phyloP scores from a whole-genome alignment of 1,284 basidiomycete species.

The Ganoderma meredithae region DNA sequence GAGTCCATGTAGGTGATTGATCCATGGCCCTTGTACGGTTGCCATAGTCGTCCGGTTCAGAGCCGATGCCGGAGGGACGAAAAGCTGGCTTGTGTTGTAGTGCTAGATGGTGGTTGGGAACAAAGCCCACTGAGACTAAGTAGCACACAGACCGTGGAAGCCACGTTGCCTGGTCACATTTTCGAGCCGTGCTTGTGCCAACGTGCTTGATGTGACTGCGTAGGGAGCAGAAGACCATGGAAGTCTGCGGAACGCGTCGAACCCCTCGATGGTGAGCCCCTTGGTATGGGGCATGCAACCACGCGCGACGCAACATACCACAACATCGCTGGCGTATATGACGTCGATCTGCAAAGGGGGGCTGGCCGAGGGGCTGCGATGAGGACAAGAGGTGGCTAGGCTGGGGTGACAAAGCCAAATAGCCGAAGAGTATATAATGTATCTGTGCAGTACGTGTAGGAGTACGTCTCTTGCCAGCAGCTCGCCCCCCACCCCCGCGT shows the following conservation, averaged over 20 bases:
- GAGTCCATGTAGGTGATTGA: conserved; percentile 19
- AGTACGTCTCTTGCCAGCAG: not conserved
- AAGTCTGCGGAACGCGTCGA: not conserved
- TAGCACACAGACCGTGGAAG: too few species aligned
- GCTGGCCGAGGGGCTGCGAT: not conserved
- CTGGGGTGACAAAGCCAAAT: not conserved
- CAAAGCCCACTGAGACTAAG: too few species aligned
- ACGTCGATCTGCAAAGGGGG: not conserved
- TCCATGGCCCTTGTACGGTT: conserved; percentile 10
- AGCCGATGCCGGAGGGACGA: not conserved
- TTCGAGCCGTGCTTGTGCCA: not conserved
- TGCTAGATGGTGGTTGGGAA: not conserved
- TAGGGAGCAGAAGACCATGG: not conserved
- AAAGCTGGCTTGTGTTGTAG: not conserved
- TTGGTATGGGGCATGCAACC: too few species aligned
- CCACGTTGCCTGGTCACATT: not conserved
- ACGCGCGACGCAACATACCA: not conserved
- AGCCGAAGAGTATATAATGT: not conserved
- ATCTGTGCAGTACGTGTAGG: not conserved
- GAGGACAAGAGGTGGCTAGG: not conserved
- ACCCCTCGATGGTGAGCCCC: not conserved
- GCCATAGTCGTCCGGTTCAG: not conserved
- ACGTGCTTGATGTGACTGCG: not conserved
- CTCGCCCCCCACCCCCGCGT: not conserved
- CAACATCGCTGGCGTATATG: not conserved